Evolutionary conservation across 177 flowering plant genomes (phyloP), one percentile per base, ranked within the genome.

Genomic region (Telopea speciosissima): DNA sequence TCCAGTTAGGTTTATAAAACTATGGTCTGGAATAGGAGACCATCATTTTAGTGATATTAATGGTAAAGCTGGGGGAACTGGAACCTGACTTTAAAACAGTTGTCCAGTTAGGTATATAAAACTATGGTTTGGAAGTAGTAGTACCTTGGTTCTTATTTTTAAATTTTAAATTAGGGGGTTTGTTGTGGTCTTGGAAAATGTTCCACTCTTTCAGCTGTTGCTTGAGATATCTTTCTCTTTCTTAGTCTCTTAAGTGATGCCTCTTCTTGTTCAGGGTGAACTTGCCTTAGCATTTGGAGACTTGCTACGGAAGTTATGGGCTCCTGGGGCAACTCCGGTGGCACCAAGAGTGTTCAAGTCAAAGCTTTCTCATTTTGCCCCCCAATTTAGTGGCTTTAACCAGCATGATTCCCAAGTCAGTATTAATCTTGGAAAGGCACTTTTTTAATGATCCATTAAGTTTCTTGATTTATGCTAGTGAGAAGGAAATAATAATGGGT

Each of bases 361-460:
- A 67, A 90, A 85, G 74, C 90, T 90, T 74, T 85, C 89, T 75
- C 85, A 84, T 67, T 88, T 90, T 80, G 92, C 95, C 62, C 95
- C 92, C 67, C 92, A 90, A 64, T 90, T 90, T 72, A 83, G 87
- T 79, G 95, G 95, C 45, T 90, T 75, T 76, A 88, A 87, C 73
- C 95, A 90, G 78, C 95, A 90, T 78, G 95, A 90, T 81, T 90
- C 95, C 54, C 95, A 90, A 75, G 95, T 90, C 23, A 71, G 89
- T 75, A n/a, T 59, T 67, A 33, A 26, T 21, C 24, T 33, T 60
- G 26, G 44, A 23, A 19, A 19, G 10, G n/a, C 14, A 11, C 12
- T 10, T 25, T 54, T 3, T 13, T 54, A 36, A 54, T 26, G 62
- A 21, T n/a, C 25, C 19, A 14, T 68, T 14, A 24, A 14, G 42